Evolutionary conservation across 176 grass and related monocot species (phyloP), one percentile per base, ranked within the genome.

Genomic region (Juncus effusus): DNA sequence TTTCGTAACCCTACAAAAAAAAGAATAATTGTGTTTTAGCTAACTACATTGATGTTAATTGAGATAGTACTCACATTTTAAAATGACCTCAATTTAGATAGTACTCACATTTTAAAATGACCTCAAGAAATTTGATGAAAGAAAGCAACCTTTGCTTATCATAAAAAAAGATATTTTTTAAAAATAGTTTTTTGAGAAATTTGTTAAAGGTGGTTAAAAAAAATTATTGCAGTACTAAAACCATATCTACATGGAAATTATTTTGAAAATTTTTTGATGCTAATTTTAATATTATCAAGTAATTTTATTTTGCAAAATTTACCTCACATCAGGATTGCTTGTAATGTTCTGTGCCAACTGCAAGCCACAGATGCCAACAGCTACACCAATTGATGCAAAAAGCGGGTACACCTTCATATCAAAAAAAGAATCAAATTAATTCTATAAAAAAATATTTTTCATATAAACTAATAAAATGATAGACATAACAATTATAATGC

Each of bases 341-440:
- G 81, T 84, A 67, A 92, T 84, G 56, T 92, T 92, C 49, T 80
- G 80, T 12, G 78, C 59, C 40, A 92, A 79, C 58, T 87, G 88
- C 88, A 92, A 79, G 10, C n/a, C 84, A 64, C 88, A 91, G 60
- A 87, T 87, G 10, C 78, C 88, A 13, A 87, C 62, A 0, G 84
- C 84, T 37, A 79, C 69, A 0, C 64, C 83, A 3, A 78, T 81
- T 9, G 83, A 62, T 7, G 36, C 74, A 54, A 91, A 87, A 37
- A 90, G 83, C 12, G 83, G 87, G 64, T 86, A 86, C 65, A 80
- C 83, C 87, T 90, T 63, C 3, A 44, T 42, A 56, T 51, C 50
- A 36, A 53, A 64, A 64, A 0, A 28, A 28, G 19, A 28, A 28
- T 28, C 19, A 28, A 28, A 28, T 28, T 28, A 28, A 28, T 28